Conservation (phyloP, 2,329 filamentous ascomycete genomes). For the Claviceps quebecensis region DNA sequence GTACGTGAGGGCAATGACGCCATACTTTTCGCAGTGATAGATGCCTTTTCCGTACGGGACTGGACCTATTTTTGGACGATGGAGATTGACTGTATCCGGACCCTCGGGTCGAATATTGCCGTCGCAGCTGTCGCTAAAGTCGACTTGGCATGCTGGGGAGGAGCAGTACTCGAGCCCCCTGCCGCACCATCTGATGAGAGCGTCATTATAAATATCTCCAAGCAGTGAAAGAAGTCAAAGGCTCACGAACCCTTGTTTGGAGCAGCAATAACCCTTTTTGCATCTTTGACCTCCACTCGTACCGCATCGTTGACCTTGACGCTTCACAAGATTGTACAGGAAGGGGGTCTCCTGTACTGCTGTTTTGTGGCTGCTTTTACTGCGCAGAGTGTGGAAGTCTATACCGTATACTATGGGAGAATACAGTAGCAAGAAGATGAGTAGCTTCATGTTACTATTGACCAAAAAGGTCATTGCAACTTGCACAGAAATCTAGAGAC, state of each 20-base stretch:
- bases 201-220: neutral
- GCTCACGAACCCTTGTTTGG: conserved; percentile 24
- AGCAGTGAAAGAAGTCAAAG: neutral
- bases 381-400: neutral
- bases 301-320: conserved; percentile 1
- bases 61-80: conserved; percentile 37
- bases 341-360: neutral
- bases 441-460: neutral
- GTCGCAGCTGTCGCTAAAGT: conserved; percentile 47
- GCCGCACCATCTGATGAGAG: conserved; percentile 37
- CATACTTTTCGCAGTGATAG: conserved; percentile 19
- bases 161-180: conserved; percentile 40
- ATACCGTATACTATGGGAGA: neutral
- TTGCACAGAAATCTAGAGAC: neutral
- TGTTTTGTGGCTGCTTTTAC: neutral
- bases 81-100: conserved; percentile 36
- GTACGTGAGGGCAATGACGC: conserved; percentile 28
- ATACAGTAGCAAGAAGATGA: neutral
- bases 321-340: neutral
- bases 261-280: conserved; percentile 24
- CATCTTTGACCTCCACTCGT: conserved; percentile 13
- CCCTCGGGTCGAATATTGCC: conserved; percentile 39
- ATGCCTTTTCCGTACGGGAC: conserved; percentile 44
- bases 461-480: neutral
- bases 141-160: conserved; percentile 46